Evolutionary conservation across 2,329 filamentous ascomycete genomes (phyloP), one percentile per base, ranked within the genome.

Genomic region (Cercospora nicotianae): DNA sequence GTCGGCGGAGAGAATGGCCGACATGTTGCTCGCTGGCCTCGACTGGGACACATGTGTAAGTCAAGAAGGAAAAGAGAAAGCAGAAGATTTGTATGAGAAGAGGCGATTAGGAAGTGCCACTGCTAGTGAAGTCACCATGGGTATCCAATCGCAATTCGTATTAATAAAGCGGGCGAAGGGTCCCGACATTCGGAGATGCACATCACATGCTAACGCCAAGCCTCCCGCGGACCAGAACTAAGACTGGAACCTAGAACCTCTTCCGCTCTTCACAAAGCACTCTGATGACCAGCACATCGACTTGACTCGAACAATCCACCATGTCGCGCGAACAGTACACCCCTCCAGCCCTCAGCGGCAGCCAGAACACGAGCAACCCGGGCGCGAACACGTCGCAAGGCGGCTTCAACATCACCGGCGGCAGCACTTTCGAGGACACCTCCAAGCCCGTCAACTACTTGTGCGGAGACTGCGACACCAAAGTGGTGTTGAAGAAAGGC

Each of bases 1-100:
- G 83, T 99, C 94, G 76, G 91, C 90, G 66, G 94, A 98, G 76
- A 99, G 90, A 76, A 99, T 99, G 70, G 95, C 95, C 79, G 93
- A 97, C 95, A 99, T 99, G 60, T 33, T 68, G 28, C 48, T 62
- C 60, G 30, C 30, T 45, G 33, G 61, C 75, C 74, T 75, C 73
- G 57, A 45, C 70, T 72, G 51, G 73, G 73, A 76, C 73, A 77
- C 75, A 77, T 76, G 64, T 71, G 39, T 63, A 31, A 39, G 48
- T 20, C 5, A 42, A 45, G 23, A 16, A 18, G 10, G 39, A 18
- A 18, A 31, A 42, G 39, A 48, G 20, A 60, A 60, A 58, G 23
- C 3, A 48, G 42, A 57, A 60, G 28, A 28, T 8, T 51, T 18
- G 36, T 48, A 36, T 48, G 39, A 28, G 36, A 33, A 68, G 39